Percentiles rank a stretch among this genome's conserved stretches.
phyloP scores from a whole-genome alignment of 2,329 filamentous ascomycete genomes.

The Fusarium keratoplasticum region DNA sequence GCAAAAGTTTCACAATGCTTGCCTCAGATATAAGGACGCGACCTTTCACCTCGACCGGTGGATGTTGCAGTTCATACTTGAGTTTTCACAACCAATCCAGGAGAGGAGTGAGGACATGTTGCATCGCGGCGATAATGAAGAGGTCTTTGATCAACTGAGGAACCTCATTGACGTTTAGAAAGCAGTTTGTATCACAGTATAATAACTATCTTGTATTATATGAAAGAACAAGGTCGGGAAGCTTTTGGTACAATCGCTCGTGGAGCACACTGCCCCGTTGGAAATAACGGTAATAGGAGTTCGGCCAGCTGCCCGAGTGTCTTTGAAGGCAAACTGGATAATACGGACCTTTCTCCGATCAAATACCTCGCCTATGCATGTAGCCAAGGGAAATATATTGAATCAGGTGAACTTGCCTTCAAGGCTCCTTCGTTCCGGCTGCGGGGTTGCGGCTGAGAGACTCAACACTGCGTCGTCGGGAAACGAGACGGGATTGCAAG shows the following conservation, averaged over 20 bases:
- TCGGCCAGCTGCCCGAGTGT: background rate
- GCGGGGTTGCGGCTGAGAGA: background rate
- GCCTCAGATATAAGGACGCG: constrained; percentile 6
- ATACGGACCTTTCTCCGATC: background rate
- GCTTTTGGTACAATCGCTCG: background rate
- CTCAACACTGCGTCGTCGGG: background rate
- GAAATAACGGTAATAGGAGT: background rate
- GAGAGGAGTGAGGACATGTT: background rate
- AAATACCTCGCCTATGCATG: background rate
- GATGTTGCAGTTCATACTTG: constrained; percentile 17
- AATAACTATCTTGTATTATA: too few relatives aligned
- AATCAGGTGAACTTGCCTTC: background rate
- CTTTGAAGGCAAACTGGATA: background rate
- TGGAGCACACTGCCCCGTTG: background rate
- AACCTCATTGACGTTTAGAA: background rate
- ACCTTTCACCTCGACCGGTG: constrained; percentile 17
- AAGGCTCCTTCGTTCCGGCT: background rate
- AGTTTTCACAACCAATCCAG: background rate
- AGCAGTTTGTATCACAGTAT: too few relatives aligned
- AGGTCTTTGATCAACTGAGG: background rate
- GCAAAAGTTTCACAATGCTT: constrained; percentile 22
- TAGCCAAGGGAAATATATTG: background rate
- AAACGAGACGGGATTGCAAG: background rate
- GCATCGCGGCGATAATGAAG: background rate
- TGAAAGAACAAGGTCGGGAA: too few relatives aligned